These are phyloP conservation scores for Talaromyces islandicus DNA, from an alignment of 2,329 filamentous ascomycete genomes.

Conservation along the genomic window DNA sequence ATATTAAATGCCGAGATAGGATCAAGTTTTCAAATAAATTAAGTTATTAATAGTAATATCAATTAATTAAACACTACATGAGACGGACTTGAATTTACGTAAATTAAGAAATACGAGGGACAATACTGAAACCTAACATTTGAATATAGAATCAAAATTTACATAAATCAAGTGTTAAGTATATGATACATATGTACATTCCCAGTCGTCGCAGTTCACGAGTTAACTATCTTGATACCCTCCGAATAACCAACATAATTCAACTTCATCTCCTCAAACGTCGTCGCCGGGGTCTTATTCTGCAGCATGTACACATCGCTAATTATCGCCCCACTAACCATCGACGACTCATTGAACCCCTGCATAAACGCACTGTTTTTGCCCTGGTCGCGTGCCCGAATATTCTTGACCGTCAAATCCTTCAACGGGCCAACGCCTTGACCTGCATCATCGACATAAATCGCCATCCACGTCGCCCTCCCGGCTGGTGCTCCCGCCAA, in stretches of 20 bases:
- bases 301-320: neutral
- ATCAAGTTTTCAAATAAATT: neutral
- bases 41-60: neutral
- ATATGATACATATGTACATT: neutral
- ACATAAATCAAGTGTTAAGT: neutral
- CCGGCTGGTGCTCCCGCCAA: neutral
- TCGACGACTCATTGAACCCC: neutral
- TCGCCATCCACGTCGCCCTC: neutral
- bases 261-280: neutral
- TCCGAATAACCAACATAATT: neutral
- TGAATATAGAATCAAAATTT: neutral
- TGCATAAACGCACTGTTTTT: neutral
- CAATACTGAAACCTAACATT: too few species aligned
- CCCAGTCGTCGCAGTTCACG: neutral
- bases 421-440: neutral
- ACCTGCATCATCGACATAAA: neutral
- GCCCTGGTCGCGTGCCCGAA: neutral
- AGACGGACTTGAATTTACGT: too few species aligned
- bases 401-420: neutral
- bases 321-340: neutral
- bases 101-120: too few species aligned
- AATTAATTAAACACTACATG: too few species aligned
- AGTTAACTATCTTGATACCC: neutral
- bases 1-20: neutral
- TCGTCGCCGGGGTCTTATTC: neutral